A percentile compares a stretch with the other conserved stretches of the same genome.
Conservation (phyloP, 192 early-diverging fungal species). For the Linderina pennispora region DNA sequence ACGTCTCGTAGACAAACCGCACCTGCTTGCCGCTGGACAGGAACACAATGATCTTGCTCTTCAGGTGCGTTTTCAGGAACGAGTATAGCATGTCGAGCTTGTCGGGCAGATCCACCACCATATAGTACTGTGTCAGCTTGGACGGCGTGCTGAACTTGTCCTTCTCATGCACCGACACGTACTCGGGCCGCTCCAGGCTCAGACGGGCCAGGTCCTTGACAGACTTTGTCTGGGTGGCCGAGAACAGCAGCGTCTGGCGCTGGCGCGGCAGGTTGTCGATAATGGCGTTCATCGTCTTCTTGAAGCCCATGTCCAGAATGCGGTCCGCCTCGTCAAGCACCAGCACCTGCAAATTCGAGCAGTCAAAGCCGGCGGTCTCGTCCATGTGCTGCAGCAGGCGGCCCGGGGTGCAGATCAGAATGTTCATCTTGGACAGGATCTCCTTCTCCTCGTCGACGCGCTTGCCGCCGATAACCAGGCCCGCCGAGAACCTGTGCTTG, state of each 20-base stretch:
- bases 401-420: slow-evolving; percentile 75
- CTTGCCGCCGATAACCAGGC: slow-evolving; percentile 93
- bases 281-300: slow-evolving; percentile 75
- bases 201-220: slow-evolving; percentile 92
- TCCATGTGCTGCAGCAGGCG: slow-evolving; percentile 87
- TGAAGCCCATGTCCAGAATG: slow-evolving; percentile 84
- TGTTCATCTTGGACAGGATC: slow-evolving; percentile 70
- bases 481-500: slow-evolving; percentile 80
- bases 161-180: slow-evolving; percentile 89
- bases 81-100: slow-evolving; percentile 97
- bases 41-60: slow-evolving; percentile 87
- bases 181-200: slow-evolving; percentile 85
- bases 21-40: slow-evolving; percentile 95
- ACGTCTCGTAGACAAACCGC: slow-evolving; percentile 91
- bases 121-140: slow-evolving; percentile 79
- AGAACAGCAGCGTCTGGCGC: slow-evolving; percentile 92
- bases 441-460: slow-evolving; percentile 76
- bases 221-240: slow-evolving; percentile 95
- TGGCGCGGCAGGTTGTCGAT: slow-evolving; percentile 75
- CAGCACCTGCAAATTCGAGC: slow-evolving; percentile 67
- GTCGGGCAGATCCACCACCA: slow-evolving; percentile 72
- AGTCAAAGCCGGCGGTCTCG: slow-evolving; percentile 86
- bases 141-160: slow-evolving; percentile 75
- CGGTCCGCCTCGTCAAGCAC: slow-evolving; percentile 83
- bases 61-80: slow-evolving; percentile 90